Evolutionary conservation across 495 filamentous ascomycete species (phyloP), one percentile per base, ranked within the genome.

Genomic region (Tuber melanosporum): DNA sequence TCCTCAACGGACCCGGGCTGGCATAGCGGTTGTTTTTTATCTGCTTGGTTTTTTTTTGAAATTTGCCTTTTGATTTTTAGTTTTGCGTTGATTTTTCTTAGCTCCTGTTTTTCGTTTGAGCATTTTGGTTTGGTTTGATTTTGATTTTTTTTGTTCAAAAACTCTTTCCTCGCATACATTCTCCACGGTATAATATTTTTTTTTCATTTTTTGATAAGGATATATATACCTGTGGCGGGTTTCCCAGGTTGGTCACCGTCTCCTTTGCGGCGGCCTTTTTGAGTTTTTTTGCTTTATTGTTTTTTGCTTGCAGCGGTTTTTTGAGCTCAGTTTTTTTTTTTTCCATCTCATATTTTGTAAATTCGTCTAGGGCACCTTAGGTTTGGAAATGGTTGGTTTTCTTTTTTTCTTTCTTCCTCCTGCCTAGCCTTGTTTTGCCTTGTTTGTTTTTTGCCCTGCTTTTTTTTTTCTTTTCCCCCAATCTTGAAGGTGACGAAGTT

Each of bases 261-360:
- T 57, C 52, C 57, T 66, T 66, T 66, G 78, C 75, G 80, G 82
- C 80, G 81, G 81, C 82, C 82, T 85, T 82, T 85, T 86, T 85
- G 86, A 85, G 86, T 87, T 85, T 83, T 83, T 82, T 75, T 87
- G 85, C 85, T 84, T 85, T 83, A 83, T 84, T 84, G 85, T 87
- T 85, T 85, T 83, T 84, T 86, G 83, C 83, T 77, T 75, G 73
- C 76, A 85, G 80, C 83, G 84, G 85, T 86, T 86, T 85, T 85
- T 84, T 85, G 84, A 85, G 80, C 32, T 32, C 32, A 32, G 32
- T 81, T 76, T 46, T 76, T 74, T 73, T 81, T 78, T 85, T 78
- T 83, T 82, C 80, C 82, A 84, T 32, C 10, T 26, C n/a, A 62
- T 62, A 80, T 82, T 78, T 76, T 82, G 77, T 77, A 81, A 81